Conservation (phyloP, 805 yeast species). For the Lipomyces yamadae region DNA sequence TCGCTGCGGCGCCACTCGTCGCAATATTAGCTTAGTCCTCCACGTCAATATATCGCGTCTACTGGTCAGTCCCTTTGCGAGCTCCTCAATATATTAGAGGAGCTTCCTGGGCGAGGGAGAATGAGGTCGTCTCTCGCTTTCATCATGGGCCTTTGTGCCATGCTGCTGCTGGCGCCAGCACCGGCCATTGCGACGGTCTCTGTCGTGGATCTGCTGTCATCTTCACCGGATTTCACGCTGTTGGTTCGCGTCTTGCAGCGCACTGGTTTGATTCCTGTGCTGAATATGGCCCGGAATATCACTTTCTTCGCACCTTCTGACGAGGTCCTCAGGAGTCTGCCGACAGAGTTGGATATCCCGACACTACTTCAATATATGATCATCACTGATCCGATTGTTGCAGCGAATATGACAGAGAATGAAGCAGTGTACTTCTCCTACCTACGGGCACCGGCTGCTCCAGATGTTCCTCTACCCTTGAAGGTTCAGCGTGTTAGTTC, state of each 20-base stretch:
- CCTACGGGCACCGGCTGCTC: conserved; percentile 30
- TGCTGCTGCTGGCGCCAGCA: conserved; percentile 4
- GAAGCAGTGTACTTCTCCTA: conserved; percentile 31
- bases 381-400: conserved; percentile 26
- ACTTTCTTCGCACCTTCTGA: conserved; percentile 36
- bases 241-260: conserved; percentile 34
- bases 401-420: conserved; percentile 17
- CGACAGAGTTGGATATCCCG: conserved; percentile 22
- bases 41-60: not conserved
- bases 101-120: not conserved
- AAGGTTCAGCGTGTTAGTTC: conserved; percentile 21
- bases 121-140: not conserved
- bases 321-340: conserved; percentile 23
- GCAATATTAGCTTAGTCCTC: not conserved
- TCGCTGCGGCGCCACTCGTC: not conserved
- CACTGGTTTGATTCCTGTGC: conserved; percentile 32
- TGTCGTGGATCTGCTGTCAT: conserved; percentile 32
- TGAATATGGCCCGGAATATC: conserved; percentile 33
- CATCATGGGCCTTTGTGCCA: not conserved
- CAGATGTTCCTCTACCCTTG: conserved; percentile 33
- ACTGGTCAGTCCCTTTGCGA: not conserved
- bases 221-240: conserved; percentile 34
- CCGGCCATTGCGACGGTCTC: conserved; percentile 29
- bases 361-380: conserved; percentile 27
- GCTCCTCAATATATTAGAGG: not conserved